Evolutionary conservation across 2,329 filamentous ascomycete genomes (phyloP).

Genomic region (Xylaria sp.): DNA sequence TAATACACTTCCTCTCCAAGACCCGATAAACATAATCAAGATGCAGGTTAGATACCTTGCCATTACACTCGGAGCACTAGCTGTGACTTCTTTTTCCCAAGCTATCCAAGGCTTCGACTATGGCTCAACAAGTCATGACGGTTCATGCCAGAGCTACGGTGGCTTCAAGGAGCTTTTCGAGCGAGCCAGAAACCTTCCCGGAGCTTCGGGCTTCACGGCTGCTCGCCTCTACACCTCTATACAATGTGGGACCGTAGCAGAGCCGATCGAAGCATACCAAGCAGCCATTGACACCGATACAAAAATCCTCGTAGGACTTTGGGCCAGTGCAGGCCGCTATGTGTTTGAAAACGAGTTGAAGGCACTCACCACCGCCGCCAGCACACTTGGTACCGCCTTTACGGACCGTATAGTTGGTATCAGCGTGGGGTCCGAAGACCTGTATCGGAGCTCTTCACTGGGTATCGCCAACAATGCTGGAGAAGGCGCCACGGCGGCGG

Average conservation of each 20-base stretch:
- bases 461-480: slow-evolving; percentile 45
- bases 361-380: slow-evolving; percentile 42
- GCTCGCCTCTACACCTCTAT: slow-evolving; percentile 57
- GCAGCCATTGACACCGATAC: slow-evolving; percentile 49
- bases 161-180: slow-evolving; percentile 59
- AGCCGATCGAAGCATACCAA: slow-evolving; percentile 47
- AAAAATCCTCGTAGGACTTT: slow-evolving; percentile 46
- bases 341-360: slow-evolving; percentile 47
- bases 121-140: slow-evolving; percentile 54
- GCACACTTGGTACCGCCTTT: slow-evolving; percentile 42
- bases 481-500: slow-evolving; percentile 42
- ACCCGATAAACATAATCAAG: neutral
- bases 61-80: slow-evolving; percentile 34
- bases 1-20: neutral
- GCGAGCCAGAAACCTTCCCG: slow-evolving; percentile 56
- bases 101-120: slow-evolving; percentile 58
- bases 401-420: slow-evolving; percentile 47
- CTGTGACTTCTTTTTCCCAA: slow-evolving; percentile 37
- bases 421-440: slow-evolving; percentile 49
- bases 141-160: slow-evolving; percentile 54
- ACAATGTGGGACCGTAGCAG: slow-evolving; percentile 48
- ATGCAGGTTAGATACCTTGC: slow-evolving; percentile 41
- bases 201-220: slow-evolving; percentile 56
- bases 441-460: slow-evolving; percentile 46
- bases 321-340: slow-evolving; percentile 46